These are phyloP conservation scores for Dictyophora rubrovolvata DNA, from an alignment of 768 basidiomycete genomes.

Conservation along the genomic window DNA sequence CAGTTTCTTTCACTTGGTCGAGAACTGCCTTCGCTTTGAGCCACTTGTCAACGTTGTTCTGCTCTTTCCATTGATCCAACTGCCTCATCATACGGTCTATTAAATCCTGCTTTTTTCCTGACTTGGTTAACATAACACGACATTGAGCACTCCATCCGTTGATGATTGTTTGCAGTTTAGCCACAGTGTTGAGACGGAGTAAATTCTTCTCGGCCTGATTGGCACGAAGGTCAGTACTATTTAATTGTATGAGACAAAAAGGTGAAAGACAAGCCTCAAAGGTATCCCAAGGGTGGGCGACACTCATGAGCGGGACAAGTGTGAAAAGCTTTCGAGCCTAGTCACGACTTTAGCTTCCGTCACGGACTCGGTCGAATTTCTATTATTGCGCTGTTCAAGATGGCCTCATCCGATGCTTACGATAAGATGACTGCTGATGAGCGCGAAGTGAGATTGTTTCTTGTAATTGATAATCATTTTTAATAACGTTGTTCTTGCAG, in stretches of 20 bases:
- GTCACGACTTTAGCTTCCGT: constrained; percentile 1
- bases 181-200: constrained; percentile 73
- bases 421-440: constrained; percentile 72
- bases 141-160: constrained; percentile 73
- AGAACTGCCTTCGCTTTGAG: constrained; percentile 57
- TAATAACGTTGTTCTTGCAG: not conserved
- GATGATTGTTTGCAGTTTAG: constrained; percentile 76
- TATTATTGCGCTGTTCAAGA: constrained; percentile 9
- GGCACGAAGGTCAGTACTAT: constrained; percentile 8
- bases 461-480: not conserved
- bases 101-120: constrained; percentile 81
- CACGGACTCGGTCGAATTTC: not conserved
- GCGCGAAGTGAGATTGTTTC: constrained; percentile 34
- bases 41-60: constrained; percentile 55
- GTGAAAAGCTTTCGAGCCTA: constrained; percentile 5
- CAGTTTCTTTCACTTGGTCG: constrained; percentile 51
- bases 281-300: constrained; percentile 53
- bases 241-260: not conserved
- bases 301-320: constrained; percentile 39
- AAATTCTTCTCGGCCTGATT: constrained; percentile 56
- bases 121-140: constrained; percentile 51
- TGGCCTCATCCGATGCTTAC: constrained; percentile 39
- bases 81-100: constrained; percentile 61
- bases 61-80: constrained; percentile 51
- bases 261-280: constrained; percentile 48